Evolutionary conservation across 2,329 filamentous ascomycete species (phyloP).

Genomic region (Decorospora gaudefroyi): DNA sequence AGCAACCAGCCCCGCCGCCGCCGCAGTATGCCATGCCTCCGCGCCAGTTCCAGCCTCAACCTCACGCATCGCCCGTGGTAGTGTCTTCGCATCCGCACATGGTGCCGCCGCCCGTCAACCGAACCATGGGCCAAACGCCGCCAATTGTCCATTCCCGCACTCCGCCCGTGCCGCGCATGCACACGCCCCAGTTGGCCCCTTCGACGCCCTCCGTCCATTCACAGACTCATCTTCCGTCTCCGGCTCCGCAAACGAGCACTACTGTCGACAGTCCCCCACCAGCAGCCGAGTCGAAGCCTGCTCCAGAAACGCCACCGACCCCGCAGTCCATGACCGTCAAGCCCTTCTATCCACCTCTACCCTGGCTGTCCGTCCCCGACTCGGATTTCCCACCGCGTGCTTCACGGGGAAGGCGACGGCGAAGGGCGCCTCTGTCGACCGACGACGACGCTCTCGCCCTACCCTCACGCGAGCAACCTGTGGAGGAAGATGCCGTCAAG

Average conservation of each 20-base stretch:
- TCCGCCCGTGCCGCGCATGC: conserved; percentile 40
- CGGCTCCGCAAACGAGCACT: conserved; percentile 39
- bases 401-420: conserved; percentile 53
- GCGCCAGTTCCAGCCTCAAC: conserved; percentile 46
- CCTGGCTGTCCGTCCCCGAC: conserved; percentile 64
- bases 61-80: conserved; percentile 51
- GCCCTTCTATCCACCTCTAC: conserved; percentile 59
- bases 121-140: conserved; percentile 45
- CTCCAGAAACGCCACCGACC: conserved; percentile 17
- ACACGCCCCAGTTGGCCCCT: conserved; percentile 38
- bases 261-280: conserved; percentile 39
- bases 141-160: conserved; percentile 46
- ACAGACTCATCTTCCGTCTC: conserved; percentile 39
- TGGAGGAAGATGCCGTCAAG: conserved; percentile 17
- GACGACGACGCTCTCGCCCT: conserved; percentile 54
- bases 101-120: conserved; percentile 51
- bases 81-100: conserved; percentile 53
- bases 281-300: conserved; percentile 23
- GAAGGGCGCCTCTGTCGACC: conserved; percentile 46
- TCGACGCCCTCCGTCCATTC: conserved; percentile 46
- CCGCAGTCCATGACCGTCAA: conserved; percentile 39
- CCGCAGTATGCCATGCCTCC: conserved; percentile 48
- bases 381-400: conserved; percentile 59
- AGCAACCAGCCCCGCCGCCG: conserved; percentile 43
- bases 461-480: conserved; percentile 53